Base-by-base conservation (phyloP, 1,284 basidiomycete genomes). In the Cryptococcus sp. region DNA sequence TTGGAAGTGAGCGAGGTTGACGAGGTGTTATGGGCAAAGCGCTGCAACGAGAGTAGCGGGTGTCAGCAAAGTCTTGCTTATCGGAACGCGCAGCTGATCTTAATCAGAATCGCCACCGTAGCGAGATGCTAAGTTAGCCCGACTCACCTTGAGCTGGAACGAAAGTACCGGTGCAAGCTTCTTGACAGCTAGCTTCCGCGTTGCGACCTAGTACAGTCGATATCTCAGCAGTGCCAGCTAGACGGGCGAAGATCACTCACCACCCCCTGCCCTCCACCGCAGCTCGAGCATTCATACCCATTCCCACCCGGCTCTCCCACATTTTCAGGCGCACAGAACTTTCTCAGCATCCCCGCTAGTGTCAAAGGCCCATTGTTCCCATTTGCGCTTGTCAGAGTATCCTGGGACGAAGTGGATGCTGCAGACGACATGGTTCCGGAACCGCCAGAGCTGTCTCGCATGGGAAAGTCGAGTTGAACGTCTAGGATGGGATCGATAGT, bases 401-500 rank as follows among this genome's bases (percentile, higher is more conserved):
- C 38, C 6, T 44, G 42, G 15, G 62, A 61, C 5, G 60, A 59
- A 19, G 56, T 54, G 25, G 62, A 61, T 11, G 49, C 44, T 17
- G 48, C 44, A 7, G 61, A 63, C 3, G 50, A 65, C 38, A 56
- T 50, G 16, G 40, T 60, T 20, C 23, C 50, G 4, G 53, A 50
- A n/a, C 25, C 31, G 27, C 44, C 44, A 3, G 54, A 20, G 5
- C 56, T 49, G 10, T 53, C 15, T 16, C 60, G 45, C 7, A 60
- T 41, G 3, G 74, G 72, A 61, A 97, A 81, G 71, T 96, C 93
- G 41, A 98, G 82, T 69, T 90, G 94, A 64, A 98, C 84, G 69
- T 98, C 95, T 23, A 97, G 82, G 81, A 94, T 90, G 1, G 91
- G 92, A 69, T 98, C 94, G 41, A 88, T 80, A 0, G 91, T 93